Evolutionary conservation across 192 early-diverging fungal genomes (phyloP).

Genomic region (Linnemannia hyalina): DNA sequence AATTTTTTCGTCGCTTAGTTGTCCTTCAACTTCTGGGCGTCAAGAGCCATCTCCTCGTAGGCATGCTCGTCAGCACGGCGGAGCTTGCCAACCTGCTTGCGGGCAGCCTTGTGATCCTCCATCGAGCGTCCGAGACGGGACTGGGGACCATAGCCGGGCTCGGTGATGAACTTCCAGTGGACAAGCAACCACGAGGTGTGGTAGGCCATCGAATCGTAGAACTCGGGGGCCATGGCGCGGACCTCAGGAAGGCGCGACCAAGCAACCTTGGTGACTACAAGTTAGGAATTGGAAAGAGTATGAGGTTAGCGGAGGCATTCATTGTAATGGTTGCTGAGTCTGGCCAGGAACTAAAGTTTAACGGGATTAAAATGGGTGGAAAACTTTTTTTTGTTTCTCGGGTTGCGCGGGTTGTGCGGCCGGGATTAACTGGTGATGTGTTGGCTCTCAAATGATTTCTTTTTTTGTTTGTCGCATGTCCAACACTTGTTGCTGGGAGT

Average conservation of each 20-base stretch:
- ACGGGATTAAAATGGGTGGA: background rate
- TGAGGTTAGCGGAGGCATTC: background rate
- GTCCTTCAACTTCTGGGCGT: conserved; percentile 39
- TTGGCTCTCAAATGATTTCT: background rate
- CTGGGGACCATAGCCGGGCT: conserved; percentile 83
- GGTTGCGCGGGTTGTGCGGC: background rate
- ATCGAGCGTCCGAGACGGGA: conserved; percentile 80
- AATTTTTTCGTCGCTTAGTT: conserved; percentile 1
- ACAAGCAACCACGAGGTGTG: conserved; percentile 91
- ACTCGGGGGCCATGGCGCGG: conserved; percentile 86
- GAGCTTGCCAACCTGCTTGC: conserved; percentile 70
- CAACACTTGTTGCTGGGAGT: background rate
- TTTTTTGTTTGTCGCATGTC: conserved; percentile 6
- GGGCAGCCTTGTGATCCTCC: conserved; percentile 80
- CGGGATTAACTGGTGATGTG: background rate
- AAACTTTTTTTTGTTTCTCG: conserved; percentile 1
- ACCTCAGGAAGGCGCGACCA: conserved; percentile 90
- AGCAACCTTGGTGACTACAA: conserved; percentile 71
- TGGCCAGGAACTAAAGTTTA: background rate
- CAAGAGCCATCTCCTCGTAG: conserved; percentile 51
- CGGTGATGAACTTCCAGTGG: conserved; percentile 85
- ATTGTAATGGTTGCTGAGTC: background rate
- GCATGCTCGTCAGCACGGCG: conserved; percentile 51
- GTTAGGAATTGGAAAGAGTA: background rate
- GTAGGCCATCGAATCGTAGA: conserved; percentile 87